Conservation (phyloP, 2,329 filamentous ascomycete genomes). For the Ceratocystis eucalypticola region DNA sequence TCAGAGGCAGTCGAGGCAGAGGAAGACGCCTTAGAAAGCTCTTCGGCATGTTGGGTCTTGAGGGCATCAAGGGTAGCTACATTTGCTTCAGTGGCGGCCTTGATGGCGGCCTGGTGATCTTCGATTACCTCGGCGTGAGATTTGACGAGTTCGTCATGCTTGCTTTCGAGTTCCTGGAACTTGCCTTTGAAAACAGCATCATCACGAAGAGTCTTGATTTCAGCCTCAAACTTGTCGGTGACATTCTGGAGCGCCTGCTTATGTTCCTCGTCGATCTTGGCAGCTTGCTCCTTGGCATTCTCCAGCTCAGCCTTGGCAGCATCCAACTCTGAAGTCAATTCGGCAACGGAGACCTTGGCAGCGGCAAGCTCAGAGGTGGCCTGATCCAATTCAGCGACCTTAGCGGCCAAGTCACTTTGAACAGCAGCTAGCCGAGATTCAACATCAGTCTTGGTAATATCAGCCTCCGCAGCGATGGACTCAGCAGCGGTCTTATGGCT, state of each 20-base stretch:
- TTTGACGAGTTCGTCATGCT: slow-evolving; percentile 38
- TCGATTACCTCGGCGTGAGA: slow-evolving; percentile 26
- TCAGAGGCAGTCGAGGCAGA: slow-evolving; percentile 42
- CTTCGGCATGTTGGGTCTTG: slow-evolving; percentile 43
- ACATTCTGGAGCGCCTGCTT: slow-evolving; percentile 44
- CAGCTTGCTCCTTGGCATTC: slow-evolving; percentile 33
- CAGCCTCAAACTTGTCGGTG: slow-evolving; percentile 48
- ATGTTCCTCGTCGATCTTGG: slow-evolving; percentile 42
- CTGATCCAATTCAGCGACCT: slow-evolving; percentile 27
- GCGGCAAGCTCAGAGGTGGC: slow-evolving; percentile 30
- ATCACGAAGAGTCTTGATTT: slow-evolving; percentile 49
- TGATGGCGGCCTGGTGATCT: slow-evolving; percentile 31
- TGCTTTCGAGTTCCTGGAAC: slow-evolving; percentile 45
- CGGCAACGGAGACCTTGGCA: slow-evolving; percentile 37
- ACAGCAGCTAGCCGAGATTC: slow-evolving; percentile 24
- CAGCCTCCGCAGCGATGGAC: slow-evolving; percentile 35
- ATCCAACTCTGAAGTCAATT: slow-evolving; percentile 35
- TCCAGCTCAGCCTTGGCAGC: slow-evolving; percentile 36
- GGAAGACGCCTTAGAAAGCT: slow-evolving; percentile 29
- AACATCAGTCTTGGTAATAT: slow-evolving; percentile 36
- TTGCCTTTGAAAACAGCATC: slow-evolving; percentile 52
- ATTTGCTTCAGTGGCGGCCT: slow-evolving; percentile 33
- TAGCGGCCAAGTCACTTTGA: slow-evolving; percentile 31
- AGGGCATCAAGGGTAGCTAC: slow-evolving; percentile 39
- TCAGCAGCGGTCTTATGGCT: slow-evolving; percentile 38